A percentile compares a stretch with the other conserved stretches of the same genome.
Evolutionary conservation across 331 rosid genomes (phyloP).

Genomic region (Spiraea crenata): DNA sequence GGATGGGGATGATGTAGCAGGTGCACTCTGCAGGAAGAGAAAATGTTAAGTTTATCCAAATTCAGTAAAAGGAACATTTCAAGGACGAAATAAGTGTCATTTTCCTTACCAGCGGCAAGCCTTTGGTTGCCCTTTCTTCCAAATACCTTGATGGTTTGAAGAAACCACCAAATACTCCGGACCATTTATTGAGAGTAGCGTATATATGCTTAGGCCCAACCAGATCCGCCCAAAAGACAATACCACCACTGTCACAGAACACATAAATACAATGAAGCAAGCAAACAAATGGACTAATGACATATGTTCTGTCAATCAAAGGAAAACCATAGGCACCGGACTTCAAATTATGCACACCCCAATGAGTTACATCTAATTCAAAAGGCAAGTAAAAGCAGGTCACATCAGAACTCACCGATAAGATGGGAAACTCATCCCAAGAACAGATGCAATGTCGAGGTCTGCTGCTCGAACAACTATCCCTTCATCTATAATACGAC

Average conservation of each 20-base stretch:
- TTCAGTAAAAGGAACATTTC: neutral
- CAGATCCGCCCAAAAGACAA: constrained; percentile 87
- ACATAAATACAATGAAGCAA: constrained; percentile 16
- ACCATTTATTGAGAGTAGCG: constrained; percentile 76
- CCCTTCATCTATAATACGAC: constrained; percentile 86
- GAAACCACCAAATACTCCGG: constrained; percentile 66
- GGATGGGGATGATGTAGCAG: constrained; percentile 39
- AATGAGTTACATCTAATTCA: neutral
- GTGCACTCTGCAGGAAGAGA: constrained; percentile 61
- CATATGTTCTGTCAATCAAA: neutral
- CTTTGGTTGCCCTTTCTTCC: constrained; percentile 81
- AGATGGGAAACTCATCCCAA: constrained; percentile 97
- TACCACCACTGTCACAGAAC: constrained; percentile 71
- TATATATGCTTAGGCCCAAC: constrained; percentile 80
- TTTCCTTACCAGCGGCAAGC: constrained; percentile 79
- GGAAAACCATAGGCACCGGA: neutral
- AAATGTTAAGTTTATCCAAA: neutral
- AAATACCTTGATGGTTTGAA: constrained; percentile 80
- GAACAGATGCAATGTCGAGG: constrained; percentile 89
- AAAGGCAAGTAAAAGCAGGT: neutral
- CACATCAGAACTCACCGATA: constrained; percentile 45
- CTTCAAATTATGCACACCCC: neutral
- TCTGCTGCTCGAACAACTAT: constrained; percentile 82
- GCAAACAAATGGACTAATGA: neutral
- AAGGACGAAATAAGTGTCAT: neutral